A percentile compares a stretch with the other conserved stretches of the same genome.
phyloP scores from a whole-genome alignment of 805 yeast species.

The Lipomyces mesembrius region DNA sequence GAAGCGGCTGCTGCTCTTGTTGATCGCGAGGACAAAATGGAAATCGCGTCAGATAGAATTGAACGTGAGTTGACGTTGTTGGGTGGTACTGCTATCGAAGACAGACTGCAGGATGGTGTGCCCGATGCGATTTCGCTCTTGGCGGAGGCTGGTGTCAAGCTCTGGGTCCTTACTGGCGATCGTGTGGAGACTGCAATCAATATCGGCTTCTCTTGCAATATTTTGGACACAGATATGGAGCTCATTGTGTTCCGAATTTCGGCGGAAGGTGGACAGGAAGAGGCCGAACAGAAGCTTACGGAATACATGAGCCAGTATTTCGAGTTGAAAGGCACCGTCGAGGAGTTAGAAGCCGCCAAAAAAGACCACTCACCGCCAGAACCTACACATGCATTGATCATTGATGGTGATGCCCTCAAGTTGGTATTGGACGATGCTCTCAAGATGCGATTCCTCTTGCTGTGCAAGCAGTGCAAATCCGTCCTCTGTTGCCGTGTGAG shows the following conservation, averaged over 20 bases:
- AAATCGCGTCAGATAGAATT: constrained; percentile 59
- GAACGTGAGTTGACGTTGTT: constrained; percentile 61
- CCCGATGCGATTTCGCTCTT: constrained; percentile 71
- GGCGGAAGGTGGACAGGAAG: constrained; percentile 42
- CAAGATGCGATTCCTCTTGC: constrained; percentile 61
- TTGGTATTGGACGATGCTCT: constrained; percentile 51
- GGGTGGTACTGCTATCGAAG: constrained; percentile 86
- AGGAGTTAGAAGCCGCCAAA: constrained; percentile 56
- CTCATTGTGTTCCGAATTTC: constrained; percentile 59
- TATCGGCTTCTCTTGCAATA: constrained; percentile 78
- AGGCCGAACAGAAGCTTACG: constrained; percentile 48
- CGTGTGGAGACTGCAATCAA: constrained; percentile 83
- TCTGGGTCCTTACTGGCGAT: constrained; percentile 86
- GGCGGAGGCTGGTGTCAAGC: constrained; percentile 73
- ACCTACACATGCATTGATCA: constrained; percentile 61
- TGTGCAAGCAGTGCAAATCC: constrained; percentile 75
- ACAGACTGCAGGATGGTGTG: constrained; percentile 75
- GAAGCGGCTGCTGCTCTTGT: constrained; percentile 62
- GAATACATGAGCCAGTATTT: constrained; percentile 57
- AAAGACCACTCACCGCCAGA: constrained; percentile 68
- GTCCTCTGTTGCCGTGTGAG: constrained; percentile 86
- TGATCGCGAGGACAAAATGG: constrained; percentile 63
- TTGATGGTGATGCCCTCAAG: constrained; percentile 71
- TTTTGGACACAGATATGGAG: constrained; percentile 70
- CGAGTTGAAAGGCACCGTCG: constrained; percentile 50